Evolutionary conservation across 169 alveolate species (phyloP).

Genomic region (Eimeria falciformis): DNA sequence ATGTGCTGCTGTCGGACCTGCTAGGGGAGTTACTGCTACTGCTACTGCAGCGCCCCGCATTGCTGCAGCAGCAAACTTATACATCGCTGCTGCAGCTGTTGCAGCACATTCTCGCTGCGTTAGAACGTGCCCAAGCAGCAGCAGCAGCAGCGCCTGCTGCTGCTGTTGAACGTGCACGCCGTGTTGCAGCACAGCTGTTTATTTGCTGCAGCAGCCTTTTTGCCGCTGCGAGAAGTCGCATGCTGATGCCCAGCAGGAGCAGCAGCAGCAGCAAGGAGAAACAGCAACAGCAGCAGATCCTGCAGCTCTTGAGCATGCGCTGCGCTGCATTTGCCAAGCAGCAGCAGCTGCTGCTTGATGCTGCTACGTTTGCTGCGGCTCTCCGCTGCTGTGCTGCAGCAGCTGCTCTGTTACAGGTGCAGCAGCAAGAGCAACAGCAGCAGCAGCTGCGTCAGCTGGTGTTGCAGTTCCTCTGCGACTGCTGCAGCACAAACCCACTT

Average conservation of each 20-base stretch:
- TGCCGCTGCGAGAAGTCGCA: neutral
- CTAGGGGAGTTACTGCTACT: neutral
- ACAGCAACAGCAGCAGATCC: slow-evolving; percentile 20
- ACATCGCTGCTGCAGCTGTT: neutral
- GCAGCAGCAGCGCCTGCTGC: neutral
- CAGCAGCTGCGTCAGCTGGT: slow-evolving; percentile 27
- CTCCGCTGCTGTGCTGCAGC: slow-evolving; percentile 53
- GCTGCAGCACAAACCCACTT: slow-evolving; percentile 20
- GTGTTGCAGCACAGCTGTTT: slow-evolving; percentile 1
- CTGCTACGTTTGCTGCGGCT: slow-evolving; percentile 32
- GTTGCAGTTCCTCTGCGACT: neutral
- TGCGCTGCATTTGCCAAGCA: neutral
- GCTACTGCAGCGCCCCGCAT: neutral
- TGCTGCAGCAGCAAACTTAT: neutral
- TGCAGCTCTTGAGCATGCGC: neutral
- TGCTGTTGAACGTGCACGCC: neutral
- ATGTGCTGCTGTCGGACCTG: neutral
- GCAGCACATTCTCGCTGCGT: neutral
- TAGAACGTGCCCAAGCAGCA: neutral
- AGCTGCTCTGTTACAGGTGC: neutral
- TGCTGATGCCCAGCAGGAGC: neutral
- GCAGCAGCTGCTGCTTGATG: slow-evolving; percentile 22
- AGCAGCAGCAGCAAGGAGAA: slow-evolving; percentile 52
- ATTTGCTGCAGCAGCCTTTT: slow-evolving; percentile 26
- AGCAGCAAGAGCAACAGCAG: slow-evolving; percentile 43